phyloP scores from a whole-genome alignment of 805 yeast genomes.

The Myxozyma vanderwaltii region DNA sequence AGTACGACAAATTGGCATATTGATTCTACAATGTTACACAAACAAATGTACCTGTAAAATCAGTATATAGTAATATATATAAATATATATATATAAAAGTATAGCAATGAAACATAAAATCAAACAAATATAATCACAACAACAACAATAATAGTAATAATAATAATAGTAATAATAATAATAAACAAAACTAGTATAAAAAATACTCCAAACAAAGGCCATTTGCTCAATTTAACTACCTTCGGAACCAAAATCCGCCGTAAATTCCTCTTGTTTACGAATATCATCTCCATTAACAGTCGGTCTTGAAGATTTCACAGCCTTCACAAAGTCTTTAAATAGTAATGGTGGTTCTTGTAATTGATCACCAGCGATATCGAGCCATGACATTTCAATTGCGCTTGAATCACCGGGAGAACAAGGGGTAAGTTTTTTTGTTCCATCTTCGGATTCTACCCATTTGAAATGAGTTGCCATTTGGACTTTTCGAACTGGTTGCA shows the following conservation, averaged over 20 bases:
- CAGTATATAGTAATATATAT: too few species aligned
- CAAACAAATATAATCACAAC: too few species aligned
- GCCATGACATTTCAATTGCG: slow-evolving; percentile 91
- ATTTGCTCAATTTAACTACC: slow-evolving; percentile 75
- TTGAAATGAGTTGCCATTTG: slow-evolving; percentile 96
- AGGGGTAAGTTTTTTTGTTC: slow-evolving; percentile 65
- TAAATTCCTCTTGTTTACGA: slow-evolving; percentile 79
- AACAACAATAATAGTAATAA: too few species aligned
- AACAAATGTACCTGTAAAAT: too few species aligned
- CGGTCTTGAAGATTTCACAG: slow-evolving; percentile 88
- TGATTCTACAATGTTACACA: too few species aligned
- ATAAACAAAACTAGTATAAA: too few species aligned
- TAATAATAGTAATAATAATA: too few species aligned
- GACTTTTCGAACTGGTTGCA: slow-evolving; percentile 96
- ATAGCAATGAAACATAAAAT: too few species aligned
- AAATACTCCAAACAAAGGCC: too few species aligned
- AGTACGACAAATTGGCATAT: too few species aligned
- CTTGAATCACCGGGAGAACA: slow-evolving; percentile 95
- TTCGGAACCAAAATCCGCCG: slow-evolving; percentile 95
- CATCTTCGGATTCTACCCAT: slow-evolving; percentile 46
- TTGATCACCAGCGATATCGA: slow-evolving; percentile 86
- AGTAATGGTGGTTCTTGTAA: slow-evolving; percentile 86
- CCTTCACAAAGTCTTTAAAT: slow-evolving; percentile 89
- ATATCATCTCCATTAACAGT: slow-evolving; percentile 89
- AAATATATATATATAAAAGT: too few species aligned